phyloP scores from a whole-genome alignment of 371 early-diverging fungal genomes.

The Vairimorpha apis region DNA sequence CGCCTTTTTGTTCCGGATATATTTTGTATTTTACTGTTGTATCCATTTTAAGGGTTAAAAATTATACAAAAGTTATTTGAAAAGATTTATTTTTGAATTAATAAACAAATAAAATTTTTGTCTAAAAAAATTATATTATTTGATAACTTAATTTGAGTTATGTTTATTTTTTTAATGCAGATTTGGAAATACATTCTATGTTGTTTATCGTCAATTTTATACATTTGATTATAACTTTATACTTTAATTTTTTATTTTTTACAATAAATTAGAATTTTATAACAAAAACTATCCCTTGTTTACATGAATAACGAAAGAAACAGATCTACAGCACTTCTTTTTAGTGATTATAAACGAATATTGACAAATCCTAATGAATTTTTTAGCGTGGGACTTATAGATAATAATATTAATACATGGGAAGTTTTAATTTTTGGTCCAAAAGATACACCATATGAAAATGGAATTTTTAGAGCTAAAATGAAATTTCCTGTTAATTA shows the following conservation, averaged over 20 bases:
- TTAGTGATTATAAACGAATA: constrained; percentile 61
- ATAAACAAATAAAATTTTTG: background rate
- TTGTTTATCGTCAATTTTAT: too few relatives aligned
- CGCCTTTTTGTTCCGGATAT: constrained; percentile 75
- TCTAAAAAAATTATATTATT: background rate
- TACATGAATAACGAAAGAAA: constrained; percentile 35
- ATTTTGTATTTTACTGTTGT: constrained; percentile 90
- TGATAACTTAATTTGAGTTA: background rate
- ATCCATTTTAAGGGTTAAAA: constrained; percentile 67
- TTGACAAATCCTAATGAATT: constrained; percentile 54
- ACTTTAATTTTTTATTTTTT: too few relatives aligned
- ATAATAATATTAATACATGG: constrained; percentile 70
- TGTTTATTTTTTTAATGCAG: too few relatives aligned
- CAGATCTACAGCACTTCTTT: constrained; percentile 56
- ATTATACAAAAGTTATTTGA: too few relatives aligned
- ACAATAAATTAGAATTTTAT: background rate
- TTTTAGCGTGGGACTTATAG: constrained; percentile 63
- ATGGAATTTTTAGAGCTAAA: constrained; percentile 78
- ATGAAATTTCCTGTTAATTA: constrained; percentile 74
- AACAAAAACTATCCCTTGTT: background rate
- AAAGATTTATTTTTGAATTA: constrained; percentile 10
- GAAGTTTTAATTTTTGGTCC: constrained; percentile 92
- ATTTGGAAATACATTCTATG: too few relatives aligned
- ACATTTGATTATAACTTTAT: too few relatives aligned
- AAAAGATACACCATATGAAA: constrained; percentile 87